Percentiles rank a stretch among this genome's conserved stretches.
Conservation (phyloP, 495 filamentous ascomycete species). For the Neurospora sp. region DNA sequence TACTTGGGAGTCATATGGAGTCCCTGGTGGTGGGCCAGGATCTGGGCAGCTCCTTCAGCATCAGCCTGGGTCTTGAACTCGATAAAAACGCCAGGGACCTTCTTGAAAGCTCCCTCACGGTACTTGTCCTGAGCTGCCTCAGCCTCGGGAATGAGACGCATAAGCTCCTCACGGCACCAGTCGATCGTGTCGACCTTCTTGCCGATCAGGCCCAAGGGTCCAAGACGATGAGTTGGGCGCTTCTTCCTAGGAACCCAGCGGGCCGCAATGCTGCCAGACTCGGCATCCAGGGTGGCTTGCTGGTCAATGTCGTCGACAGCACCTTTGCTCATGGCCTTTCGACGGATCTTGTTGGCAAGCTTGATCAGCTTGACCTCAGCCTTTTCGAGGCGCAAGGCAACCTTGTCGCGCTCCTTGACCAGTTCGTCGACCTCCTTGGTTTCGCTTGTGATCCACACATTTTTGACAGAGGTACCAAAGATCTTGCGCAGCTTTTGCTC, state of each 20-base stretch:
- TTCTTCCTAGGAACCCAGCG: slow-evolving; percentile 72
- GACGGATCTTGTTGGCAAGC: slow-evolving; percentile 65
- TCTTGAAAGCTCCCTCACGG: slow-evolving; percentile 54
- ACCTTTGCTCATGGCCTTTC: slow-evolving; percentile 67
- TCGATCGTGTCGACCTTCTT: slow-evolving; percentile 94
- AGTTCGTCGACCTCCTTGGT: slow-evolving; percentile 72
- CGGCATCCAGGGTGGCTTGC: slow-evolving; percentile 37
- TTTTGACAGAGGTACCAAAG: slow-evolving; percentile 70
- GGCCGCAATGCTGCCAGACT: slow-evolving; percentile 69
- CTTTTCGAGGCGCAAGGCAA: slow-evolving; percentile 76
- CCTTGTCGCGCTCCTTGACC: slow-evolving; percentile 75
- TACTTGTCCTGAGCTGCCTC: slow-evolving; percentile 68
- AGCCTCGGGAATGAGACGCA: slow-evolving; percentile 69
- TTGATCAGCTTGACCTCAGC: slow-evolving; percentile 84
- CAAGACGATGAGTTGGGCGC: slow-evolving; percentile 76
- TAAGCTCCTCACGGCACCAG: slow-evolving; percentile 78
- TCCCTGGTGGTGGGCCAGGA: slow-evolving; percentile 77
- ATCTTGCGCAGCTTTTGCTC: slow-evolving; percentile 64
- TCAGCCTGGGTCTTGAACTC: slow-evolving; percentile 75
- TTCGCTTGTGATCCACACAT: slow-evolving; percentile 78
- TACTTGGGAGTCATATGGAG: slow-evolving; percentile 89
- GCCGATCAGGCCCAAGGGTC: slow-evolving; percentile 63
- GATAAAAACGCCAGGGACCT: slow-evolving; percentile 72
- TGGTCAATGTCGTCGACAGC: slow-evolving; percentile 36
- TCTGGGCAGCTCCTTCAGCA: slow-evolving; percentile 79